Percentiles rank a stretch among this genome's conserved stretches.
These are phyloP conservation scores for Penicillium brevicompactum DNA, from an alignment of 2,329 filamentous ascomycete species.

Conservation along the genomic window DNA sequence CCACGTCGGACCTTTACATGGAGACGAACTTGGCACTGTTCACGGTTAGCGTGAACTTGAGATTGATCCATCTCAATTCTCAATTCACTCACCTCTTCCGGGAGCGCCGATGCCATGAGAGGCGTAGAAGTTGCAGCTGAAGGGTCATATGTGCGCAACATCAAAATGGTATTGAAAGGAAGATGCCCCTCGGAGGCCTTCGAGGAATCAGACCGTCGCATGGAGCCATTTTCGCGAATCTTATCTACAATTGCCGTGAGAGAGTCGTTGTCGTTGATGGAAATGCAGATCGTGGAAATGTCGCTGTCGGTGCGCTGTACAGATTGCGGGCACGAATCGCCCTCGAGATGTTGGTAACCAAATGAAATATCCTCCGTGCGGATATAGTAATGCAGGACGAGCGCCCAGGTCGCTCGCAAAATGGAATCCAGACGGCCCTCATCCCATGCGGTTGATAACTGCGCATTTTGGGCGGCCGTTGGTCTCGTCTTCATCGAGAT, in stretches of 20 bases:
- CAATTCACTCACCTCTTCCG: constrained; percentile 33
- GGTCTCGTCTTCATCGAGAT: constrained; percentile 38
- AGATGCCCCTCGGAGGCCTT: constrained; percentile 21
- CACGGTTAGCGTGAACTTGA: neutral
- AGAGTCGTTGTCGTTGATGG: constrained; percentile 32
- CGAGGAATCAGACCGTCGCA: constrained; percentile 12
- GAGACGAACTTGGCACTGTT: constrained; percentile 39
- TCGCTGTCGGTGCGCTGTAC: constrained; percentile 20
- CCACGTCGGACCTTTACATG: constrained; percentile 38
- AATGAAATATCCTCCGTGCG: constrained; percentile 52
- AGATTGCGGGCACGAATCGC: constrained; percentile 17
- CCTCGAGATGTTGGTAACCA: constrained; percentile 41
- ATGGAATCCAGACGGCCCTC: constrained; percentile 27
- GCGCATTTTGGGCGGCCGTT: constrained; percentile 30
- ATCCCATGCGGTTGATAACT: constrained; percentile 35
- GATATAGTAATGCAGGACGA: constrained; percentile 50
- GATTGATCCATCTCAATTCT: neutral
- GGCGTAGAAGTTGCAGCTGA: constrained; percentile 25
- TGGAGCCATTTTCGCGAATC: constrained; percentile 15
- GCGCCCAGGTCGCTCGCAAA: constrained; percentile 49
- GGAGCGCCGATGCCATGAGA: constrained; percentile 31
- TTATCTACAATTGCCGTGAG: constrained; percentile 32
- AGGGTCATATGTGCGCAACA: constrained; percentile 34
- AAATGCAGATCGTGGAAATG: constrained; percentile 27
- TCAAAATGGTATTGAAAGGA: constrained; percentile 40